Evolutionary conservation across 345 rosid genomes (phyloP), one percentile per base, ranked within the genome.

Genomic region (Boechera retrofracta): DNA sequence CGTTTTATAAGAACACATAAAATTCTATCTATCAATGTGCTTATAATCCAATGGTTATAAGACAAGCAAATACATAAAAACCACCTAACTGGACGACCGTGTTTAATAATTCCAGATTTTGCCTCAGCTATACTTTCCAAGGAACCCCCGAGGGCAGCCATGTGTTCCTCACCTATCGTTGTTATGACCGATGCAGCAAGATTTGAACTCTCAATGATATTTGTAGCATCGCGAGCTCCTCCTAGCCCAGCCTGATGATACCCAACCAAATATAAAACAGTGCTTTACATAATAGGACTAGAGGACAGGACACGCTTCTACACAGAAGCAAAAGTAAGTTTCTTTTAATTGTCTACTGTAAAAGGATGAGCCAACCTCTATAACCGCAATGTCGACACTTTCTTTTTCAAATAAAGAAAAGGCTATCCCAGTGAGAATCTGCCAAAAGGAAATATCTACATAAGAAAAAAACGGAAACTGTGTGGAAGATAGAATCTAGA

Each of bases 191-290:
- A 87, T 32, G 86, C 86, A 63, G 85, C 85, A 71, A 95, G 93
- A 68, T 69, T 88, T 39, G 89, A 75, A 67, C 89, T 80, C 75
- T 76, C 76, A 60, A 91, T 81, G 59, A 92, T 56, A 67, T 95
- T 92, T 0, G 98, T 95, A 33, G 98, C 98, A 67, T 95, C 99
- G 15, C 98, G 87, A 35, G 90, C 92, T 72, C 98, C 98, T 11
- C 98, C 98, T 58, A 94, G 82, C 26, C 97, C 96, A 73, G 94
- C 94, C 97, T 92, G 80, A 54, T 38, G 33, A 60, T 48, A 55
- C 31, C 24, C 68, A 78, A 28, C 2, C 68, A 44, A 24, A 33
- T 15, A 21, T 21, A 41, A 2, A 35, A 47, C 53, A 15, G 52
- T 38, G 41, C 41, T 21, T 21, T 21, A 21, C 21, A 21, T 21